Evolutionary conservation across 2,329 filamentous ascomycete species (phyloP).

Genomic region (Pseudocercospora ulei): DNA sequence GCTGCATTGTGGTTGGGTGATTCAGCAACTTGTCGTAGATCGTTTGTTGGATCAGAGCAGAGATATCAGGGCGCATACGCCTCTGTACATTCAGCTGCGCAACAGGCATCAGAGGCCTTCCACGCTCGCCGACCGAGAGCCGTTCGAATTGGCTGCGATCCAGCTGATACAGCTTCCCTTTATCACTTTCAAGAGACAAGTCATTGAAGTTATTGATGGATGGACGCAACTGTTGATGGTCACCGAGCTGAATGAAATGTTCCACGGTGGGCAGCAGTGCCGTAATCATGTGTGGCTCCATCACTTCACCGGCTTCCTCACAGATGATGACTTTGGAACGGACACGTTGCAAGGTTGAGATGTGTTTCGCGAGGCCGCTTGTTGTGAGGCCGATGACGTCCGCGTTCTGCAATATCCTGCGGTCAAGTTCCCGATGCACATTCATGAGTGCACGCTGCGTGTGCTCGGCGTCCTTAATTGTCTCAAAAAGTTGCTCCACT

Average conservation of each 20-base stretch:
- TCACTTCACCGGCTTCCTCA: constrained; percentile 59
- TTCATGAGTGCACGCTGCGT: constrained; percentile 18
- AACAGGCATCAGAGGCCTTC: constrained; percentile 25
- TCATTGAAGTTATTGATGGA: constrained; percentile 49
- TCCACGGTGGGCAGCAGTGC: constrained; percentile 51
- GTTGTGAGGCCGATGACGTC: constrained; percentile 53
- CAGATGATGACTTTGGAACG: constrained; percentile 25
- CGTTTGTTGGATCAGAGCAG: constrained; percentile 48
- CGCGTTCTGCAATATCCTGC: constrained; percentile 37
- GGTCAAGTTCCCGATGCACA: too few relatives aligned
- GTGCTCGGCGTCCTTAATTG: constrained; percentile 1
- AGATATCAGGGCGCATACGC: constrained; percentile 56
- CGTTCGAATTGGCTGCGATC: constrained; percentile 56
- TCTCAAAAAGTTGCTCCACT: constrained; percentile 12
- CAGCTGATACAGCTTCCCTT: constrained; percentile 43
- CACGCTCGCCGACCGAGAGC: constrained; percentile 31
- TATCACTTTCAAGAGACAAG: constrained; percentile 45
- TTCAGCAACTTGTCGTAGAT: constrained; percentile 52
- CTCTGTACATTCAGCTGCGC: constrained; percentile 50
- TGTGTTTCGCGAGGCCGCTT: constrained; percentile 47
- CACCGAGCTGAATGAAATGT: constrained; percentile 55
- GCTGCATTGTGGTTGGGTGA: constrained; percentile 23
- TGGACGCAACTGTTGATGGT: constrained; percentile 54
- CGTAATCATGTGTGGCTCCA: constrained; percentile 54
- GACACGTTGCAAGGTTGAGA: constrained; percentile 48